These are phyloP conservation scores for Monilinia laxa DNA, from an alignment of 2,329 filamentous ascomycete genomes.

Conservation along the genomic window DNA sequence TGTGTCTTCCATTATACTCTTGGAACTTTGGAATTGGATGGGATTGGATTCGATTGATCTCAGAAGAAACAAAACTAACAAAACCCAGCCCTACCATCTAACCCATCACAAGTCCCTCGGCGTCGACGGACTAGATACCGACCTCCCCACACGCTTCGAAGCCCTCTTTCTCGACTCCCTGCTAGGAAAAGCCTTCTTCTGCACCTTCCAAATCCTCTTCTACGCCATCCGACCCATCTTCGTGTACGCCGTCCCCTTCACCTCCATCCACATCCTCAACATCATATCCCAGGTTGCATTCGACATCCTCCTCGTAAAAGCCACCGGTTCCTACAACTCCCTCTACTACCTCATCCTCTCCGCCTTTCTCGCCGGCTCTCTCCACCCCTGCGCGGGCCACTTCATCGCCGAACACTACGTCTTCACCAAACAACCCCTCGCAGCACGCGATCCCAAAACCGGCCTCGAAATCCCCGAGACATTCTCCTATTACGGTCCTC, in stretches of 20 bases:
- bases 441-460: slow-evolving; percentile 57
- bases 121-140: slow-evolving; percentile 92
- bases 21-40: background rate
- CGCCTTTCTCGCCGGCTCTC: slow-evolving; percentile 87
- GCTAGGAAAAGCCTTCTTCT: slow-evolving; percentile 96
- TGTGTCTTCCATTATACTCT: too few relatives aligned
- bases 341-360: slow-evolving; percentile 83
- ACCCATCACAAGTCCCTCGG: slow-evolving; percentile 99
- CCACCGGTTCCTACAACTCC: slow-evolving; percentile 57
- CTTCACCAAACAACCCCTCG: slow-evolving; percentile 58
- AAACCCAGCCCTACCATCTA: slow-evolving; percentile 80
- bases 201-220: slow-evolving; percentile 98
- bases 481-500: slow-evolving; percentile 91
- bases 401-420: slow-evolving; percentile 99
- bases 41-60: too few relatives aligned
- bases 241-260: slow-evolving; percentile 86
- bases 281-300: slow-evolving; percentile 74
- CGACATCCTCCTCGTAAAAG: slow-evolving; percentile 66
- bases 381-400: slow-evolving; percentile 93
- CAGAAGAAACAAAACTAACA: slow-evolving; percentile 27
- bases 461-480: slow-evolving; percentile 75
- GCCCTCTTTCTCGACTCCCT: slow-evolving; percentile 92
- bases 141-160: slow-evolving; percentile 89
- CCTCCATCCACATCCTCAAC: slow-evolving; percentile 80
- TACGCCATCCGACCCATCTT: slow-evolving; percentile 96